Percentiles rank a stretch among this genome's conserved stretches.
These are phyloP conservation scores for Geotrichum bryndzae DNA, from an alignment of 1,139 yeast genomes.

Conservation along the genomic window DNA sequence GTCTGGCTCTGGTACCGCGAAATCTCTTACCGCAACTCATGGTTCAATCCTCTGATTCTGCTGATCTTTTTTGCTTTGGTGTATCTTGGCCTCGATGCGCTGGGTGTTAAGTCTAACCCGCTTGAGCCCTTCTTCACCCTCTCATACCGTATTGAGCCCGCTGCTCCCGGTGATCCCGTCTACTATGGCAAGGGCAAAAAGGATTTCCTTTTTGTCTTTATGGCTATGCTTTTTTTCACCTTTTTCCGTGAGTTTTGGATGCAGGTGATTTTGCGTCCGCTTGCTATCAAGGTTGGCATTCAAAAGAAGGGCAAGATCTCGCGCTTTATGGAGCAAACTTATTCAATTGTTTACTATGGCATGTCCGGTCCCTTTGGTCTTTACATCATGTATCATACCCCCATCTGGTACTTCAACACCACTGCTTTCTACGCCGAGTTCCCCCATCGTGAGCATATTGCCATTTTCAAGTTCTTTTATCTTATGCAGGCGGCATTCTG, in stretches of 20 bases:
- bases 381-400: conserved; percentile 76
- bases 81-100: conserved; percentile 34
- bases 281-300: conserved; percentile 54
- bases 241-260: conserved; percentile 85
- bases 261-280: conserved; percentile 73
- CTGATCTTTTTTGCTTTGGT: conserved; percentile 34
- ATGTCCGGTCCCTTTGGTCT: conserved; percentile 80
- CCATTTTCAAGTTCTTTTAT: conserved; percentile 71
- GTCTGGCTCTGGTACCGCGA: conserved; percentile 54
- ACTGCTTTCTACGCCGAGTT: conserved; percentile 68
- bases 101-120: conserved; percentile 45
- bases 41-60: conserved; percentile 62
- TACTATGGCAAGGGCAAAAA: conserved; percentile 79
- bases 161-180: conserved; percentile 22
- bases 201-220: conserved; percentile 74
- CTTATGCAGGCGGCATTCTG: conserved; percentile 93
- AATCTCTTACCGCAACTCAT: conserved; percentile 62
- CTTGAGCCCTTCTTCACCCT: conserved; percentile 61
- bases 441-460: conserved; percentile 76
- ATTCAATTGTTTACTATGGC: conserved; percentile 76
- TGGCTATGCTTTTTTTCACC: conserved; percentile 80
- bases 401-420: conserved; percentile 86
- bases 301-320: conserved; percentile 53
- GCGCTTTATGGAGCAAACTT: conserved; percentile 91
- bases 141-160: conserved; percentile 48